A percentile compares a stretch with the other conserved stretches of the same genome.
Evolutionary conservation across 495 filamentous ascomycete species (phyloP).

Genomic region (Xylaria scruposa): DNA sequence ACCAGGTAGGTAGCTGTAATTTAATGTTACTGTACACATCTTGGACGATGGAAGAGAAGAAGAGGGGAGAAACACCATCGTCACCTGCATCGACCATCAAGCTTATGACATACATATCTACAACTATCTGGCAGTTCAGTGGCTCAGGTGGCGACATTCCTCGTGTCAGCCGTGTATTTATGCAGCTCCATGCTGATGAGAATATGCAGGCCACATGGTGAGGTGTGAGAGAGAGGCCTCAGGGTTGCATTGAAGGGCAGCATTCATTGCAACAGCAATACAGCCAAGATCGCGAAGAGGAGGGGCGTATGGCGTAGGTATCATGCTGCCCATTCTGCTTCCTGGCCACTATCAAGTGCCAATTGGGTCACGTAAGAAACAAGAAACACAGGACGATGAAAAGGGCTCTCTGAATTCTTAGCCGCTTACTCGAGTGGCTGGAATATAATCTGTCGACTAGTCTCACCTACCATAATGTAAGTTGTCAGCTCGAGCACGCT

Average conservation of each 20-base stretch:
- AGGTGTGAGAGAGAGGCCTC: constrained; percentile 27
- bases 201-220: constrained; percentile 30
- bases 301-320: constrained; percentile 27
- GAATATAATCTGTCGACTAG: background rate
- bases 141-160: constrained; percentile 22
- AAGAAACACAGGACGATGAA: background rate
- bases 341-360: background rate
- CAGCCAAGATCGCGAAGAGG: constrained; percentile 29
- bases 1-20: background rate
- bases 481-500: background rate
- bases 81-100: constrained; percentile 3
- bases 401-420: background rate
- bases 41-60: background rate
- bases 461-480: background rate
- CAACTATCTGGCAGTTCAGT: background rate
- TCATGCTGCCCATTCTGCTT: background rate
- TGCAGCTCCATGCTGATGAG: constrained; percentile 21
- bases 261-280: constrained; percentile 23
- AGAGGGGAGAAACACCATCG: background rate
- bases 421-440: background rate
- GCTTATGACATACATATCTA: background rate
- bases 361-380: background rate
- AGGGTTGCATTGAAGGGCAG: constrained; percentile 24
- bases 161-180: constrained; percentile 30
- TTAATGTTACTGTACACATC: background rate